A percentile compares a stretch with the other conserved stretches of the same genome.
Evolutionary conservation across 2,329 filamentous ascomycete genomes (phyloP).

Genomic region (Talaromyces sp.): DNA sequence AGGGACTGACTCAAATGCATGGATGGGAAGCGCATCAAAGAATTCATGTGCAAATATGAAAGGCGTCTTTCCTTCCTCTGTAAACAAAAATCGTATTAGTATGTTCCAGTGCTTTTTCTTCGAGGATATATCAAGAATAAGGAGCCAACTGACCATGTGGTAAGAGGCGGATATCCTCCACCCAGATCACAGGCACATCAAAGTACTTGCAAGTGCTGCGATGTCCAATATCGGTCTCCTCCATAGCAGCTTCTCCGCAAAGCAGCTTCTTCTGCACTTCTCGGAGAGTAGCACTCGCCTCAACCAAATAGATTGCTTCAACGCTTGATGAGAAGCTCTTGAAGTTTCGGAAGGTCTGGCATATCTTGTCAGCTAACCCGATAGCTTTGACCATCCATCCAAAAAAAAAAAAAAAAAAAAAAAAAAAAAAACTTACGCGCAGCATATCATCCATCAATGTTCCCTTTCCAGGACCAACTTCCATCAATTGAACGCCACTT

Average conservation of each 20-base stretch:
- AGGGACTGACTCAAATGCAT: conserved; percentile 81
- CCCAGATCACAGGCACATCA: conserved; percentile 79
- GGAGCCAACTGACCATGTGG: conserved; percentile 60
- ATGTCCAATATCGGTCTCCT: conserved; percentile 72
- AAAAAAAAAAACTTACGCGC: conserved; percentile 63
- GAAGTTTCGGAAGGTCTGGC: conserved; percentile 80
- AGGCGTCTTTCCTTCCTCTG: conserved; percentile 71
- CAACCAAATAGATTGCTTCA: conserved; percentile 88
- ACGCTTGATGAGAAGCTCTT: conserved; percentile 74
- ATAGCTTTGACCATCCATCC: not conserved
- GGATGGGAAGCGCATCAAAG: conserved; percentile 96
- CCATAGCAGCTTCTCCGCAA: conserved; percentile 71
- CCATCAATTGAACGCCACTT: conserved; percentile 81
- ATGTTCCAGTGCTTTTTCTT: not conserved
- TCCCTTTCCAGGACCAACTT: conserved; percentile 90
- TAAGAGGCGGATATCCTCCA: conserved; percentile 83
- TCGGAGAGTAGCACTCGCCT: conserved; percentile 82
- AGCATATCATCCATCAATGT: conserved; percentile 97
- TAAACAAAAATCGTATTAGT: not conserved
- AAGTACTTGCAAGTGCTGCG: conserved; percentile 76
- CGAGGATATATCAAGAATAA: too few relatives aligned
- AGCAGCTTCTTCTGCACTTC: conserved; percentile 78
- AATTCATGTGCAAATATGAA: conserved; percentile 98
- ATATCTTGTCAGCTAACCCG: not conserved
- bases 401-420: too few relatives aligned